A percentile compares a stretch with the other conserved stretches of the same genome.
Conservation (phyloP, 306 rosid species). For the Begonia masoniana region DNA sequence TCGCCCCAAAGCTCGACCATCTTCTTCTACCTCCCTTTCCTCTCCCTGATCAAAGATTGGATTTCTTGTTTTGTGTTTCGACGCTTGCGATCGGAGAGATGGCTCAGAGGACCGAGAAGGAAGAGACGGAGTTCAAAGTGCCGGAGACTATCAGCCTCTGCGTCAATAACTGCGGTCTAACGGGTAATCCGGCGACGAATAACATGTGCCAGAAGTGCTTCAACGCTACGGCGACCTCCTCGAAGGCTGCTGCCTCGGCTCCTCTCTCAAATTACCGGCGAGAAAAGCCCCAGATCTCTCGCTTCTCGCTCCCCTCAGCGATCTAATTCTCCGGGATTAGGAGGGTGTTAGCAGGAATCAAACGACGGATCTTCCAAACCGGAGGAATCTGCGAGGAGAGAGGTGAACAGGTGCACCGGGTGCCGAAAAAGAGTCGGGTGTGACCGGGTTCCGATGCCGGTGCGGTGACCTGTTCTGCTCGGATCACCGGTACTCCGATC, state of each 20-base stretch:
- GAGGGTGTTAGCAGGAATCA: constrained; percentile 10
- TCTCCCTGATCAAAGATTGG: no score
- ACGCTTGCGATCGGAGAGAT: constrained; percentile 5
- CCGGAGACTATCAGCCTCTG: constrained; percentile 51
- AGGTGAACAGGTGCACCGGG: constrained; percentile 75
- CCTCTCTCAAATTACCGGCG: constrained; percentile 23
- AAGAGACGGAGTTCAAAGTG: constrained; percentile 82
- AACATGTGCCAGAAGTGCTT: constrained; percentile 95
- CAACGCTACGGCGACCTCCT: constrained; percentile 22
- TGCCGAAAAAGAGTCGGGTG: constrained; percentile 68
- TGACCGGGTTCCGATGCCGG: constrained; percentile 88
- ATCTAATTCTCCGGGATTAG: constrained; percentile 1
- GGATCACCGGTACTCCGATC: constrained; percentile 87
- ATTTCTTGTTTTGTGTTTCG: no score
- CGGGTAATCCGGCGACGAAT: constrained; percentile 68
- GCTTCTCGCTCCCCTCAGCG: constrained; percentile 29
- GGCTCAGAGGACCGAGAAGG: constrained; percentile 84
- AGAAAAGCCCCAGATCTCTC: constrained; percentile 31
- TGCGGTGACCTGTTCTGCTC: constrained; percentile 89
- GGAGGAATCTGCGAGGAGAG: constrained; percentile 36
- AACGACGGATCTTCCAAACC: constrained; percentile 4
- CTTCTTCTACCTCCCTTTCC: no score
- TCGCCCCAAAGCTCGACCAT: no score
- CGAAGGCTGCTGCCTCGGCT: constrained; percentile 4
- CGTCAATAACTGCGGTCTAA: constrained; percentile 71